Conservation (phyloP, 2,329 filamentous ascomycete genomes). For the Calonectria naviculata region DNA sequence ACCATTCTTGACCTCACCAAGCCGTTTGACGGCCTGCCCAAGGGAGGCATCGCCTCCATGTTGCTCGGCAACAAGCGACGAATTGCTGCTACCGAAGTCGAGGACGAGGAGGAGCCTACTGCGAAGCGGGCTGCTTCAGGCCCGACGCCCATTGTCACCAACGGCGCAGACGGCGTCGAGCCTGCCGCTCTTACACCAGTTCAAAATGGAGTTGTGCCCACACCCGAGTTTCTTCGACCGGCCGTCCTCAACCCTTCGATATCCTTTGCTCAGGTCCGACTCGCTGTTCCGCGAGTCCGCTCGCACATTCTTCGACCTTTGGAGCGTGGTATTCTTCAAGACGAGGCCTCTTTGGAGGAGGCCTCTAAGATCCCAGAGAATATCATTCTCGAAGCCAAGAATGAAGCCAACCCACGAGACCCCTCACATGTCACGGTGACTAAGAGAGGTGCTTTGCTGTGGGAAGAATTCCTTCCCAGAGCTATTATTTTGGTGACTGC, state of each 20-base stretch:
- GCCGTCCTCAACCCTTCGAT: slow-evolving; percentile 87
- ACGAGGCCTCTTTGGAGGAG: slow-evolving; percentile 66
- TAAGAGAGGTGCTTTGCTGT: slow-evolving; percentile 82
- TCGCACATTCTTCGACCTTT: slow-evolving; percentile 85
- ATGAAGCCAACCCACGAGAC: slow-evolving; percentile 81
- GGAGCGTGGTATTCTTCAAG: slow-evolving; percentile 71
- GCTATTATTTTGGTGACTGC: slow-evolving; percentile 91
- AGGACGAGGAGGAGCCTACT: slow-evolving; percentile 74
- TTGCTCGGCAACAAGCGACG: slow-evolving; percentile 95
- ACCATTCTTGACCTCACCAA: slow-evolving; percentile 91
- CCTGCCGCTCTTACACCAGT: slow-evolving; percentile 74
- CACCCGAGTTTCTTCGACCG: slow-evolving; percentile 87
- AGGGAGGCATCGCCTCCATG: slow-evolving; percentile 86
- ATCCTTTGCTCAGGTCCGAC: slow-evolving; percentile 82
- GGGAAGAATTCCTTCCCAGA: slow-evolving; percentile 93
- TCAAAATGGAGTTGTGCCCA: slow-evolving; percentile 71
- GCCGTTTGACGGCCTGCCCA: slow-evolving; percentile 92
- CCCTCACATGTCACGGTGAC: slow-evolving; percentile 86
- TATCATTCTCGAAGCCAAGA: slow-evolving; percentile 87
- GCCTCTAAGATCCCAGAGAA: slow-evolving; percentile 74
- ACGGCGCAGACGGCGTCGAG: slow-evolving; percentile 81
- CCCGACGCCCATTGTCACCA: slow-evolving; percentile 79
- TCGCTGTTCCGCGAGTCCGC: slow-evolving; percentile 89
- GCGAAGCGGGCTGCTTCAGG: slow-evolving; percentile 70
- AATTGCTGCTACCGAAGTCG: slow-evolving; percentile 76